Base-by-base conservation (phyloP, 345 rosid genomes). In the Camelina laxa region DNA sequence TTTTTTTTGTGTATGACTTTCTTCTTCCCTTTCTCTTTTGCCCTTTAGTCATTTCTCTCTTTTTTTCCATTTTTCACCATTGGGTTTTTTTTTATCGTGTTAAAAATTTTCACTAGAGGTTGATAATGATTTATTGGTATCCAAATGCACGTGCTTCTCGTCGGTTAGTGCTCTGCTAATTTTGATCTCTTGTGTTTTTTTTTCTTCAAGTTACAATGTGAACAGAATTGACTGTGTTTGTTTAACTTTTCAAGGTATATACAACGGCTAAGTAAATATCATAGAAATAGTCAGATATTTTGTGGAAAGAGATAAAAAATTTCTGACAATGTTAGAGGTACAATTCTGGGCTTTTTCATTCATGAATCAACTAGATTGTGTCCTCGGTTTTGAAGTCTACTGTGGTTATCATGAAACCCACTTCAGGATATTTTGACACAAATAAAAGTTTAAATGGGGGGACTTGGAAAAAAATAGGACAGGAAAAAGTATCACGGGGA, bases 371-470 rank as follows among this genome's bases (percentile, higher is more conserved):
- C 74, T 51, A 69, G 42, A 21, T 47, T 75, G 79, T 69, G 69
- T 69, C 74, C 64, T 75, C 30, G 15, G 63, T 33, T 69, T 16
- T 13, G 71, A 66, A 66, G 67, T 66, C 66, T 66, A n/a, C 22
- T 67, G 65, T 36, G 41, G 50, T 47, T 63, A 76, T 76, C 75
- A 76, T 76, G 75, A 76, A 76, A 69, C 66, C 71, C 70, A 69
- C 75, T 76, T 69, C 4, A 49, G 9, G 67, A 75, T 31, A 59
- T 51, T 67, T 20, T 8, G 17, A 20, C 2, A 20, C 9, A 36
- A 47, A 51, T 36, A 35, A 51, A 66, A 35, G 22, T 63, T 7
- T 17, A 58, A 36, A 54, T 8, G 33, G 35, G 63, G 36, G 49
- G n/a, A 22, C 30, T 27, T 27, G 30, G 30, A 0, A 27, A 27